Base-by-base conservation (phyloP, 2,329 filamentous ascomycete species). In the Emericellopsis cladophorae region DNA sequence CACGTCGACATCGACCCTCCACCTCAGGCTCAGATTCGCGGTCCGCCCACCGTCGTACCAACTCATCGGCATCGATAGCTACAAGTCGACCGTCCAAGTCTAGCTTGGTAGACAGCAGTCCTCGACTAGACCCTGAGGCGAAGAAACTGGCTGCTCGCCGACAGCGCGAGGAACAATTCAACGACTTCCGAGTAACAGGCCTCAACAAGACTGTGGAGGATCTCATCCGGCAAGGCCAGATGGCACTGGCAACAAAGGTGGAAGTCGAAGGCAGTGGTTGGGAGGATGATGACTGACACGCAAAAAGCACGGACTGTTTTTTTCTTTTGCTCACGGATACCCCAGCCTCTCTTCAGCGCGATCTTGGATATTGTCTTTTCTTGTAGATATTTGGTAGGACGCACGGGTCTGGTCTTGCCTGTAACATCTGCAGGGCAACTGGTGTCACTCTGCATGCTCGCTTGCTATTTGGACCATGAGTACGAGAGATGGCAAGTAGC, bases 141-240 rank as follows among this genome's bases (percentile, higher is more conserved):
- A 81, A 81, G 54, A 73, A 75, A 36, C 76, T 89, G 42, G 79
- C 86, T 6, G 79, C 79, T n/a, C 74, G 77, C 53, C 75, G 81
- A 48, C 69, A 79, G 21, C 75, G 76, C 39, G 83, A 84, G 43
- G 87, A 95, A 51, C 70, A 79, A 36, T 81, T 89, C 50, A 75
- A 84, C 7, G 88, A 96, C 50, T 76, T 80, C 35, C 79, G 82
- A 40, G 82, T 96, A 50, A 79, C 78, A 38, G 76, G 81, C 22
- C 79, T 96, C 60, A 93, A 92, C 55, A 71, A 76, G 37, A 78
- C 84, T 50, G 65, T 96, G 37, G 76, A 84, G 54, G 83, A 81
- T 29, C 87, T 98, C 83, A 93, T 98, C 41, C 72, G 80, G 2
- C 82, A 96, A 59, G 92, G 89, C 1, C 82, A 82, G 50, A 83